Conservation (phyloP, 805 yeast species). For the Ogataea philodendri region DNA sequence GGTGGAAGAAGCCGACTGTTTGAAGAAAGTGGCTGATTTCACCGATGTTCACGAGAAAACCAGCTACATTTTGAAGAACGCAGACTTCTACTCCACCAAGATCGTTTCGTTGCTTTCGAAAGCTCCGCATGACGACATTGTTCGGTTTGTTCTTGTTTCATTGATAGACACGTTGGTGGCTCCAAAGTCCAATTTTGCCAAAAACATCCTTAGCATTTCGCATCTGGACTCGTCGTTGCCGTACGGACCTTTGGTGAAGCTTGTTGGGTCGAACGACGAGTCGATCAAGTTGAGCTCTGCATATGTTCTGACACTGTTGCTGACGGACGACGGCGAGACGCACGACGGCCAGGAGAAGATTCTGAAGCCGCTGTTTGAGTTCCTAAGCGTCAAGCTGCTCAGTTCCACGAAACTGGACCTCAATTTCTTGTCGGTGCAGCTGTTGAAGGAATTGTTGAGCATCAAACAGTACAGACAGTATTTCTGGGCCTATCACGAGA, state of each 20-base stretch:
- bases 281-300: conserved; percentile 55
- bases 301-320: conserved; percentile 50
- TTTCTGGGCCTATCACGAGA: conserved; percentile 45
- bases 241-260: conserved; percentile 49
- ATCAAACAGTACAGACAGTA: conserved; percentile 50
- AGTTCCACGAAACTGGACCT: conserved; percentile 44
- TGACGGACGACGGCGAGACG: conserved; percentile 31
- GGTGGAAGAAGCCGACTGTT: conserved; percentile 58
- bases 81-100: conserved; percentile 53
- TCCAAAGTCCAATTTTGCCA: conserved; percentile 24
- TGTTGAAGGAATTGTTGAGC: conserved; percentile 59
- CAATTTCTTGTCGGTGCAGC: conserved; percentile 63
- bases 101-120: conserved; percentile 53
- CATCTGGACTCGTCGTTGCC: conserved; percentile 46
- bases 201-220: conserved; percentile 39
- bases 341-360: conserved; percentile 34
- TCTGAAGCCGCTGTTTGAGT: conserved; percentile 39
- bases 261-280: conserved; percentile 54
- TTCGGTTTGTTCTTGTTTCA: conserved; percentile 61
- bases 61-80: conserved; percentile 41
- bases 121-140: conserved; percentile 58
- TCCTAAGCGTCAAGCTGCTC: conserved; percentile 29
- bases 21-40: conserved; percentile 36
- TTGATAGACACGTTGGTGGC: conserved; percentile 54
- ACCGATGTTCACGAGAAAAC: conserved; percentile 40